These are phyloP conservation scores for Penicillium frequentans DNA, from an alignment of 2,329 filamentous ascomycete species.

Conservation along the genomic window DNA sequence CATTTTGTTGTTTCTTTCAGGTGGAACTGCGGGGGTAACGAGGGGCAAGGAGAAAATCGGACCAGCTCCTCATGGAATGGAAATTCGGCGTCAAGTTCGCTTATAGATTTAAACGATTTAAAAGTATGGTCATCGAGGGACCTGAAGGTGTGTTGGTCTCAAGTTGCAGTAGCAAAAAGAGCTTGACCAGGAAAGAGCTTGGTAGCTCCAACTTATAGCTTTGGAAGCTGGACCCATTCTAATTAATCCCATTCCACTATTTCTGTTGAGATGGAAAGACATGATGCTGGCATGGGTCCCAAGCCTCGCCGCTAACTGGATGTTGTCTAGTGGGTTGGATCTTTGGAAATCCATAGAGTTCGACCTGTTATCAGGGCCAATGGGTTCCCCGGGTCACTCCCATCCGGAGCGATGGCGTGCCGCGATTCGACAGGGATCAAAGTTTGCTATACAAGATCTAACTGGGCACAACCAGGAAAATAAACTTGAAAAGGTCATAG, in stretches of 20 bases:
- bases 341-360: neutral
- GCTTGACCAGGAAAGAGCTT: neutral
- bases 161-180: neutral
- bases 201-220: neutral
- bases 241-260: neutral
- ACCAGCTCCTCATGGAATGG: neutral
- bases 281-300: neutral
- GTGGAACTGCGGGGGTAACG: neutral
- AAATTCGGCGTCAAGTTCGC: neutral
- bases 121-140: neutral
- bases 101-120: neutral
- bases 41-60: neutral
- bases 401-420: neutral
- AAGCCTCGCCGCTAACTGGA: conserved; percentile 3
- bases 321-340: neutral
- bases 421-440: conserved; percentile 1
- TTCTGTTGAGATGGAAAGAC: conserved; percentile 3
- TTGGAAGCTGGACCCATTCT: neutral
- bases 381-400: neutral
- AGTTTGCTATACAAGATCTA: neutral
- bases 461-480: neutral
- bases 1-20: conserved; percentile 45
- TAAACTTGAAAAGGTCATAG: neutral
- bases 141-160: neutral
- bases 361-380: neutral